A percentile compares a stretch with the other conserved stretches of the same genome.
phyloP scores from a whole-genome alignment of 2,329 filamentous ascomycete genomes.

The Phialophora macrospora region DNA sequence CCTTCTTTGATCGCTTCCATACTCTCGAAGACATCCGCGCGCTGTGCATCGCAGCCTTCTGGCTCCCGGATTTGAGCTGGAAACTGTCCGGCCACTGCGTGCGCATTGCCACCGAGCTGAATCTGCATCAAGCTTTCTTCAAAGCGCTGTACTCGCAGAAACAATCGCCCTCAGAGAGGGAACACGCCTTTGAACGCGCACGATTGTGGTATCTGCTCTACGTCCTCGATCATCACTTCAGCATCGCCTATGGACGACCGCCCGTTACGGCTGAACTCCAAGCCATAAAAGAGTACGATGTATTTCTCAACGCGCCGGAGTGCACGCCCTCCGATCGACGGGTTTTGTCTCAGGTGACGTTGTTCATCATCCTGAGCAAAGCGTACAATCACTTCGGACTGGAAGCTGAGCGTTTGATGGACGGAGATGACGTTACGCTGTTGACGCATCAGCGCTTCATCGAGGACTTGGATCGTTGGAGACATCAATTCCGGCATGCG shows the following conservation, averaged over 20 bases:
- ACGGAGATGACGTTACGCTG: conserved; percentile 40
- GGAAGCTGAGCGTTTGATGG: conserved; percentile 46
- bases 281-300: conserved; percentile 63
- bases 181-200: conserved; percentile 55
- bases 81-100: conserved; percentile 65
- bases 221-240: conserved; percentile 69
- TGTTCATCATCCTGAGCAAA: conserved; percentile 64
- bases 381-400: conserved; percentile 63
- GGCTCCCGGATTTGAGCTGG: conserved; percentile 67
- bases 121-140: conserved; percentile 60
- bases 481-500: conserved; percentile 52
- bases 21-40: conserved; percentile 64
- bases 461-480: conserved; percentile 59
- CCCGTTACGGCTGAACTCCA: conserved; percentile 64
- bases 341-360: conserved; percentile 62
- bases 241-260: conserved; percentile 64
- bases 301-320: conserved; percentile 58
- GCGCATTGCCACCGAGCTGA: conserved; percentile 63
- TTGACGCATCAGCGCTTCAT: conserved; percentile 55
- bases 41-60: conserved; percentile 65
- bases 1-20: conserved; percentile 63
- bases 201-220: conserved; percentile 68
- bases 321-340: conserved; percentile 61
- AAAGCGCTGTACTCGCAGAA: conserved; percentile 57
- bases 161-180: conserved; percentile 42